Percentiles rank a stretch among this genome's conserved stretches.
These are phyloP conservation scores for Epicoccum sorghinum DNA, from an alignment of 2,329 filamentous ascomycete genomes.

Conservation along the genomic window DNA sequence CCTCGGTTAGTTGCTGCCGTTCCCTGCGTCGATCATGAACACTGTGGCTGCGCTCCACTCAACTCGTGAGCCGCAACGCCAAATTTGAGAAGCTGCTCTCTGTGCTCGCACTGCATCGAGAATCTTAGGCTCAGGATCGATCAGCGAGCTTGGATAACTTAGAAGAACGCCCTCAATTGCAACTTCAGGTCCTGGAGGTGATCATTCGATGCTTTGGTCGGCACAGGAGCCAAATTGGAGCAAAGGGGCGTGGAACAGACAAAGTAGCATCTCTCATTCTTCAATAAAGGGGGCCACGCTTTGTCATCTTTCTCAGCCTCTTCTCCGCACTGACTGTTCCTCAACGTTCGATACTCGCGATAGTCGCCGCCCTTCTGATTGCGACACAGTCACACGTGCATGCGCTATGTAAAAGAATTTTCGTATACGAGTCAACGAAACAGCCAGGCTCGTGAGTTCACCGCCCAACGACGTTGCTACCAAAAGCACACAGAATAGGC, in stretches of 20 bases:
- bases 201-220: too few species aligned
- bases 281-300: neutral
- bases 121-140: neutral
- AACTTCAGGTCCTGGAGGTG: too few species aligned
- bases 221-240: too few species aligned
- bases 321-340: neutral
- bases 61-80: conserved; percentile 12
- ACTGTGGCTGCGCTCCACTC: conserved; percentile 6
- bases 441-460: too few species aligned
- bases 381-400: conserved; percentile 1
- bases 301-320: conserved; percentile 8
- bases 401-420: neutral
- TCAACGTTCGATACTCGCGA: conserved; percentile 1
- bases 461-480: too few species aligned
- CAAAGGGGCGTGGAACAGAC: too few species aligned
- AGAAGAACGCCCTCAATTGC: too few species aligned
- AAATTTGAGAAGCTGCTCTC: neutral
- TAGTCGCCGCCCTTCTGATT: conserved; percentile 1
- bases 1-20: conserved; percentile 1
- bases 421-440: neutral
- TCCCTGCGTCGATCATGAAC: neutral
- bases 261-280: too few species aligned
- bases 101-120: neutral
- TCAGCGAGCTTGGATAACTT: neutral
- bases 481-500: too few species aligned